Conservation (phyloP, 108 stramenopile species). For the Conticribra guillardii region DNA sequence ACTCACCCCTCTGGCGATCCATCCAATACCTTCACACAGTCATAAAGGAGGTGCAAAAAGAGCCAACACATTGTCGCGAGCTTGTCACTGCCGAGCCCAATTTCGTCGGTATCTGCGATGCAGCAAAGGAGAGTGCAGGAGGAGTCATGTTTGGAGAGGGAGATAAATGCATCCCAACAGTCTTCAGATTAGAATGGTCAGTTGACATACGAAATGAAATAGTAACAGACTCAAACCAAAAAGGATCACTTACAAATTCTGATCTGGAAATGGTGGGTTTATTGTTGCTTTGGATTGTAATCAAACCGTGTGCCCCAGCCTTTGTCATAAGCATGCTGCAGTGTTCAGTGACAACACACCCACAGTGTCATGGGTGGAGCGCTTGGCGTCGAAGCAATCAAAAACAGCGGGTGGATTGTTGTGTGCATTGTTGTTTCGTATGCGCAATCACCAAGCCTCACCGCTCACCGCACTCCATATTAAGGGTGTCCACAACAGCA, state of each 20-base stretch:
- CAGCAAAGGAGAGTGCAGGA: neutral
- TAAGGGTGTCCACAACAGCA: no score
- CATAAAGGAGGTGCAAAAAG: neutral
- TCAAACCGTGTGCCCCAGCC: neutral
- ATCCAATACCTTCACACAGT: no score
- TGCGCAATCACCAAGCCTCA: no score
- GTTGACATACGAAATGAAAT: conserved; percentile 13
- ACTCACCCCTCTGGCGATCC: no score
- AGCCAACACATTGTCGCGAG: neutral
- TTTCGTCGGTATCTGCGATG: conserved; percentile 1
- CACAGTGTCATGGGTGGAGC: no score
- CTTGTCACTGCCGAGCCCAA: neutral
- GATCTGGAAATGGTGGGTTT: conserved; percentile 46
- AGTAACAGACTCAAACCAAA: conserved; percentile 29
- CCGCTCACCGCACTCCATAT: no score
- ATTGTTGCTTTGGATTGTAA: neutral
- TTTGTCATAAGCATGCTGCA: no score
- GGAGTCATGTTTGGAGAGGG: conserved; percentile 1
- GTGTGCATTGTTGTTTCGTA: no score
- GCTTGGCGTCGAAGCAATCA: no score
- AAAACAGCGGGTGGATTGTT: no score
- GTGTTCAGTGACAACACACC: no score
- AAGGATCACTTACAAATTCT: conserved; percentile 34
- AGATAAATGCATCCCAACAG: neutral
- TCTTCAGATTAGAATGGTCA: conserved; percentile 14